phyloP scores from a whole-genome alignment of 768 basidiomycete species.

The Lactarius sanguifluus region DNA sequence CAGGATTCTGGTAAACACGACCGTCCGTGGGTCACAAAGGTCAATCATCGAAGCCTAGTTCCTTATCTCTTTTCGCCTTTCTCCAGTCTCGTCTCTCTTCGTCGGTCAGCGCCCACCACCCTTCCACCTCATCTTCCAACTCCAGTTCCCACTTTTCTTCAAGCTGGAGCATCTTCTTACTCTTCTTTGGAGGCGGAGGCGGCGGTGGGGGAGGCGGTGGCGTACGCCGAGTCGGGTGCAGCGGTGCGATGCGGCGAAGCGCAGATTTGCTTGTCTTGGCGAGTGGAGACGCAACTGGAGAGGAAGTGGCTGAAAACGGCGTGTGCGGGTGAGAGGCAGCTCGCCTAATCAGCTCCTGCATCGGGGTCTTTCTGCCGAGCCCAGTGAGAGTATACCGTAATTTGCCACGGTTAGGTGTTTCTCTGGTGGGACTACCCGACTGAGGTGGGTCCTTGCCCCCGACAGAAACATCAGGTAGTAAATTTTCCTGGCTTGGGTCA shows the following conservation, averaged over 20 bases:
- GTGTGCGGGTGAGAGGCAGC: slow-evolving; percentile 67
- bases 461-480: background rate
- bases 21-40: background rate
- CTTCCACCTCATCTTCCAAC: slow-evolving; percentile 68
- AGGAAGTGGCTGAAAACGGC: slow-evolving; percentile 46
- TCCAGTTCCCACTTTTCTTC: slow-evolving; percentile 85
- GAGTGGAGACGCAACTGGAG: slow-evolving; percentile 57
- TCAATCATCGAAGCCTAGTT: slow-evolving; percentile 47
- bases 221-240: slow-evolving; percentile 70
- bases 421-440: slow-evolving; percentile 2
- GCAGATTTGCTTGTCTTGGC: slow-evolving; percentile 61
- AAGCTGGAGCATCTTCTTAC: slow-evolving; percentile 71
- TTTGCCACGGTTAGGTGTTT: slow-evolving; percentile 9
- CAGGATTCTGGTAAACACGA: background rate
- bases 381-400: slow-evolving; percentile 24
- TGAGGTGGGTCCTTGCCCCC: background rate
- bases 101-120: slow-evolving; percentile 44
- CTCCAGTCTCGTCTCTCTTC: slow-evolving; percentile 46
- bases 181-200: slow-evolving; percentile 72
- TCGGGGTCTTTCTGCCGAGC: slow-evolving; percentile 49
- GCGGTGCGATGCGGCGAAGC: slow-evolving; percentile 69
- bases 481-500: slow-evolving; percentile 17
- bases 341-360: slow-evolving; percentile 74
- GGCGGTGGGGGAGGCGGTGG: slow-evolving; percentile 73
- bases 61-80: slow-evolving; percentile 60